Evolutionary conservation across 768 basidiomycete species (phyloP).

Genomic region (Podaxis sp.): DNA sequence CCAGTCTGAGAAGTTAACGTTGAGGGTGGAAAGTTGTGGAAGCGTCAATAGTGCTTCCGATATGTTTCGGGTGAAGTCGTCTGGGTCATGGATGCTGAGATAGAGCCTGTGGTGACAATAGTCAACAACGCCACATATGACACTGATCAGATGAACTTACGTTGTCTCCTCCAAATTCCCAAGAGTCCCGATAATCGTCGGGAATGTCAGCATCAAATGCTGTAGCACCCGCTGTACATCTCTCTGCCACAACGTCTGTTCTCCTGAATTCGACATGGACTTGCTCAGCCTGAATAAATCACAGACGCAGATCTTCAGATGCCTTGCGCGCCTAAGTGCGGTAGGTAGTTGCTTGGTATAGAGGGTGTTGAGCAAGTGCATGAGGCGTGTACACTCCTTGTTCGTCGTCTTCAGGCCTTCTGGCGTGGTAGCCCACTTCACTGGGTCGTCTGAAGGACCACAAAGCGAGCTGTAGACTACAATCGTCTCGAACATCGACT

Average conservation of each 20-base stretch:
- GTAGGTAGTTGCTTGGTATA: neutral
- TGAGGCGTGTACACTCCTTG: neutral
- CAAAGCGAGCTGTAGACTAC: neutral
- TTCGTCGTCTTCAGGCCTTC: neutral
- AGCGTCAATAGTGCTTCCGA: neutral
- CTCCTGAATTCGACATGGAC: neutral
- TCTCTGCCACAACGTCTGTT: neutral
- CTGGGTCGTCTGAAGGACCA: neutral
- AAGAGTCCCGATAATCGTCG: conserved; percentile 6
- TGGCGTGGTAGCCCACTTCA: neutral
- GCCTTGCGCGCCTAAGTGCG: conserved; percentile 1
- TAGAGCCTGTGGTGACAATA: neutral
- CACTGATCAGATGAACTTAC: neutral
- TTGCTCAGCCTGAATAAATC: neutral
- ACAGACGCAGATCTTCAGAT: conserved; percentile 9
- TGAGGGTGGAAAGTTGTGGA: neutral
- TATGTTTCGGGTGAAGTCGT: conserved; percentile 4
- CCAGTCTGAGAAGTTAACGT: conserved; percentile 2
- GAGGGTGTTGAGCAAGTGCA: conserved; percentile 3
- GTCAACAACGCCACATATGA: neutral
- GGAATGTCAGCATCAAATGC: neutral
- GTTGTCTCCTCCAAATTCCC: conserved; percentile 3
- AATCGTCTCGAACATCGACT: conserved; percentile 11
- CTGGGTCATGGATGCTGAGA: conserved; percentile 2
- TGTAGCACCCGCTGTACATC: neutral